phyloP scores from a whole-genome alignment of 768 basidiomycete species.

The Fibroporia radiculosa region DNA sequence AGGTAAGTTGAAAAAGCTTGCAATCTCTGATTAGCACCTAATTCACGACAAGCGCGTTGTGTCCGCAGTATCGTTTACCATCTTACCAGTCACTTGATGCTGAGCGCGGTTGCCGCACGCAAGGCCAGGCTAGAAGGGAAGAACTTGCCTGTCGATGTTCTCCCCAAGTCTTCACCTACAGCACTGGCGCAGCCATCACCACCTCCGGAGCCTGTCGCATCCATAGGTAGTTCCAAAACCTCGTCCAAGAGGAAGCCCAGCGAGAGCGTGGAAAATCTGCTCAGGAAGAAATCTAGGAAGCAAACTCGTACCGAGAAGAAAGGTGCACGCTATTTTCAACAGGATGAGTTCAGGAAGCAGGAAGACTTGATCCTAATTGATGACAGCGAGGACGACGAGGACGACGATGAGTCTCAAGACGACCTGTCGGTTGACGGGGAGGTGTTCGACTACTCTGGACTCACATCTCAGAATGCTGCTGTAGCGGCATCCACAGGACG shows the following conservation, averaged over 20 bases:
- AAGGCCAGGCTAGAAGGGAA: constrained; percentile 41
- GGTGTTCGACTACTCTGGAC: neutral
- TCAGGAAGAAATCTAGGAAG: constrained; percentile 21
- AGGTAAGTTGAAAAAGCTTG: no score
- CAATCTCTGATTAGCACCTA: no score
- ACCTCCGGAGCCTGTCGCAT: constrained; percentile 3
- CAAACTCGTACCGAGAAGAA: constrained; percentile 11
- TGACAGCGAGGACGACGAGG: constrained; percentile 14
- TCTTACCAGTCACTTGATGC: no score
- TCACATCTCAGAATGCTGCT: neutral
- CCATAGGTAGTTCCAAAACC: constrained; percentile 15
- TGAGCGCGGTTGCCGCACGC: constrained; percentile 68
- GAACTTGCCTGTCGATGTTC: constrained; percentile 14
- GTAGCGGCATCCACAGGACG: neutral
- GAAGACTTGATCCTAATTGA: constrained; percentile 24
- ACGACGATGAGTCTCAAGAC: constrained; percentile 22
- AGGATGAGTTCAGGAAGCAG: constrained; percentile 27
- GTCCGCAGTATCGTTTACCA: no score
- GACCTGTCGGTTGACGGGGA: constrained; percentile 27
- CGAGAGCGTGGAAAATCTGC: constrained; percentile 22
- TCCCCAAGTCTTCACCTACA: constrained; percentile 9
- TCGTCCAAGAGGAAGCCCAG: constrained; percentile 41
- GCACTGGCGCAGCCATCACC: constrained; percentile 12
- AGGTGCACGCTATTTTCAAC: constrained; percentile 26
- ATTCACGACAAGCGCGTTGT: no score